A percentile compares a stretch with the other conserved stretches of the same genome.
Conservation (phyloP, 208 protist genomes). For the Acanthamoeba lenticulata region DNA sequence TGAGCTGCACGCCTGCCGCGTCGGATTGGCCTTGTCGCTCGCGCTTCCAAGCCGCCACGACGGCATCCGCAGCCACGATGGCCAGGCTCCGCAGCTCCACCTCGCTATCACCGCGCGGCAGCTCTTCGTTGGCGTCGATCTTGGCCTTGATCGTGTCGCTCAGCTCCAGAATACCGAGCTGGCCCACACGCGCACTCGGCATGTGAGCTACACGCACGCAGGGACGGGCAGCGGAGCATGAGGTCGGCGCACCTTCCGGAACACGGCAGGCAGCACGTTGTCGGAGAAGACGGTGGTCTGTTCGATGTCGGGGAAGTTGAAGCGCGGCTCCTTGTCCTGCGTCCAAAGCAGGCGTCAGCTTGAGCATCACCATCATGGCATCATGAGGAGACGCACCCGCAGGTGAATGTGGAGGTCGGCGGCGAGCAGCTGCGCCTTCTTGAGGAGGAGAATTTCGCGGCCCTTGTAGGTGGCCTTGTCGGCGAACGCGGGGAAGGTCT, state of each 20-base stretch:
- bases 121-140: conserved; percentile 9
- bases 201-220: too few species aligned
- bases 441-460: conserved; percentile 48
- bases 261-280: conserved; percentile 77
- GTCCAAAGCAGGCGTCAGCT: background rate
- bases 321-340: conserved; percentile 57
- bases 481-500: conserved; percentile 70
- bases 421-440: conserved; percentile 76
- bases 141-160: background rate
- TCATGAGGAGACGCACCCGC: background rate
- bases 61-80: conserved; percentile 57
- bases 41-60: conserved; percentile 25
- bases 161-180: conserved; percentile 68
- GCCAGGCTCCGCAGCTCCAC: conserved; percentile 70
- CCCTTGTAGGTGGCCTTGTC: conserved; percentile 47
- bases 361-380: background rate
- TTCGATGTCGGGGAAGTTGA: conserved; percentile 71
- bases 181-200: too few species aligned
- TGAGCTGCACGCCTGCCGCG: background rate
- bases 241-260: conserved; percentile 50
- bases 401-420: conserved; percentile 69
- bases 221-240: background rate
- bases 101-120: background rate
- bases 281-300: conserved; percentile 70
- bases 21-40: background rate